Conservation (phyloP, 2,329 filamentous ascomycete genomes). For the Sclerotinia nivalis region DNA sequence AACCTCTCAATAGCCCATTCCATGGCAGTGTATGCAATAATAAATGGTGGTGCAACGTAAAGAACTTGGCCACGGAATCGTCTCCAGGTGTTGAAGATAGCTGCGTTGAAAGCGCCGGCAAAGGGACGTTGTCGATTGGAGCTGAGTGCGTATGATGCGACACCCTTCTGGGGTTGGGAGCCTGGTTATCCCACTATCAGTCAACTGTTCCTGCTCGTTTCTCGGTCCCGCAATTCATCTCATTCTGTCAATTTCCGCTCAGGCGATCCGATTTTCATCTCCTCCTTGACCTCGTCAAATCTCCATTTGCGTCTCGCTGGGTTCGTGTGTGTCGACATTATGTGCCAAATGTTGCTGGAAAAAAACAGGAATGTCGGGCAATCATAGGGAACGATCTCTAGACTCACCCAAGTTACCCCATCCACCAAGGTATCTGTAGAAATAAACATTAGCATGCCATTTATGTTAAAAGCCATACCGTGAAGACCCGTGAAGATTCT, state of each 20-base stretch:
- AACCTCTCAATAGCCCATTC: constrained; percentile 91
- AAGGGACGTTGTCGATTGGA: constrained; percentile 88
- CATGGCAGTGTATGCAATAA: constrained; percentile 79
- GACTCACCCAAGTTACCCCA: constrained; percentile 43
- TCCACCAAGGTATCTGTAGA: constrained; percentile 38
- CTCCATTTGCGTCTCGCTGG: neutral
- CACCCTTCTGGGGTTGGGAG: constrained; percentile 62
- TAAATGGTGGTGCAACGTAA: constrained; percentile 79
- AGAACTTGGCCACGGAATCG: constrained; percentile 83
- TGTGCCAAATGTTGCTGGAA: neutral
- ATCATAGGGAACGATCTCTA: constrained; percentile 22
- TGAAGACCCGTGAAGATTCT: constrained; percentile 20
- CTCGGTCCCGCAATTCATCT: neutral
- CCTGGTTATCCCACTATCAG: constrained; percentile 46
- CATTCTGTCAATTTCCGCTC: neutral
- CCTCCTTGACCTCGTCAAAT: neutral
- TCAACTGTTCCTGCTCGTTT: neutral
- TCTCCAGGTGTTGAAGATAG: constrained; percentile 94
- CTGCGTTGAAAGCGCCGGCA: constrained; percentile 73
- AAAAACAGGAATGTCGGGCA: neutral
- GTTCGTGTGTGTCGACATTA: neutral
- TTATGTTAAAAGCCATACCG: constrained; percentile 21
- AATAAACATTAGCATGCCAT: constrained; percentile 31
- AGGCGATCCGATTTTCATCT: neutral
- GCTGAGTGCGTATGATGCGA: constrained; percentile 72